phyloP scores from a whole-genome alignment of 352 stramenopile species.

The Phytophthora pinifolia region DNA sequence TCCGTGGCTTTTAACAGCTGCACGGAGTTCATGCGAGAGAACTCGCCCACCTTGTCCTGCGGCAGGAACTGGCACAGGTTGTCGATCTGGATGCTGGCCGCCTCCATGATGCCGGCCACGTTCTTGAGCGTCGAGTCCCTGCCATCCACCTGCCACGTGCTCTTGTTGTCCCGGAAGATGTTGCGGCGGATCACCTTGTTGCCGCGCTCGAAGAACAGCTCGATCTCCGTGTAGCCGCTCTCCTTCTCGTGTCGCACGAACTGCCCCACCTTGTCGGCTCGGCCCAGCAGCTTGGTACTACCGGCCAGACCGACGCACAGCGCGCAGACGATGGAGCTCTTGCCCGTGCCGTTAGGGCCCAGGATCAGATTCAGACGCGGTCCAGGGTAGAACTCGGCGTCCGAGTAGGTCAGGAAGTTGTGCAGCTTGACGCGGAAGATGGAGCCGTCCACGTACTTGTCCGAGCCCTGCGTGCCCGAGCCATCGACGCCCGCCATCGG shows the following conservation, averaged over 20 bases:
- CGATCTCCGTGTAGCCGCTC: conserved; percentile 91
- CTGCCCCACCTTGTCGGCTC: conserved; percentile 92
- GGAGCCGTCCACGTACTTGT: conserved; percentile 83
- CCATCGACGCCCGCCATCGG: conserved; percentile 27
- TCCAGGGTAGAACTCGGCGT: conserved; percentile 90
- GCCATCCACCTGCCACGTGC: conserved; percentile 79
- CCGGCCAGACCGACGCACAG: conserved; percentile 97
- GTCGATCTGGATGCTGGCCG: conserved; percentile 95
- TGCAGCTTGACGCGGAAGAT: conserved; percentile 92
- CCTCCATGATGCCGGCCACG: conserved; percentile 76
- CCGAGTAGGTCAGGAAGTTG: conserved; percentile 95
- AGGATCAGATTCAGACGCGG: conserved; percentile 98
- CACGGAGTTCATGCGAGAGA: conserved; percentile 84
- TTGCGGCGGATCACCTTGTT: conserved; percentile 88
- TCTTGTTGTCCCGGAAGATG: conserved; percentile 92
- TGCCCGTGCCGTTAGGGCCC: conserved; percentile 96
- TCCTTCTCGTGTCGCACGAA: conserved; percentile 90
- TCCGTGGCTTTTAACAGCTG: conserved; percentile 83
- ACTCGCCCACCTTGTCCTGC: conserved; percentile 95
- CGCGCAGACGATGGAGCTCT: conserved; percentile 95
- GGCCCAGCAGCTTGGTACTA: conserved; percentile 91
- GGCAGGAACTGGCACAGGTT: conserved; percentile 99
- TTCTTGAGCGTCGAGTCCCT: conserved; percentile 69
- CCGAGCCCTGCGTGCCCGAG: conserved; percentile 32
- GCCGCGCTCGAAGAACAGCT: conserved; percentile 86